Evolutionary conservation across 441 rosid species (phyloP), one percentile per base, ranked within the genome.

Genomic region (Melastoma candidum): DNA sequence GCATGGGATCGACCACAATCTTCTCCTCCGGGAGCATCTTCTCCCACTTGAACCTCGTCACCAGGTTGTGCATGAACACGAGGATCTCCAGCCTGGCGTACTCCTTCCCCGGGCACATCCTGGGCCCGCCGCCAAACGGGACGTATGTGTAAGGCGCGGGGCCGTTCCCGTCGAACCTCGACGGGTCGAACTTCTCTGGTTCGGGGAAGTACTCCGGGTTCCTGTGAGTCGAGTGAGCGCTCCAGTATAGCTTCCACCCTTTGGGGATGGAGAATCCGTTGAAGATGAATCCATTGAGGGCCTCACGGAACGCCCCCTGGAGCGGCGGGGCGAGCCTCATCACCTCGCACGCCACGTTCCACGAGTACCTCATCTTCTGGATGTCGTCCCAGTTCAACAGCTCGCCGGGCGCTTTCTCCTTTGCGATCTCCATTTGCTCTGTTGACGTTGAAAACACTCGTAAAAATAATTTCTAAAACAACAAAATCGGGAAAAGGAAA

Each of bases 211-310:
- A 74, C 9, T 64, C 57, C 0, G 68, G 50, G 39, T 46, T 64
- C 47, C 56, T 60, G 41, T 74, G 75, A 0, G 75, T 67, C 10
- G 78, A 70, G 53, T 67, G 60, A 12, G 78, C 47, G 2, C 72
- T 70, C 78, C 78, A 74, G 32, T 74, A 74, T 12, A 74, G 12
- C 67, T 74, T 74, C 78, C 78, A 74, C 9, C 78, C 78, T 59
- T 67, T 74, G 17, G 78, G 78, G 46, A 74, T 70, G 46, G 62
- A 61, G 74, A 70, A 70, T 10, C 75, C 78, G 32, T 74, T 64
- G 56, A 74, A 74, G 27, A 70, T 53, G 60, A 74, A 70, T 44
- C 67, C 78, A 32, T 46, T 63, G 41, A 74, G 49, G 65, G 63
- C 78, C 62, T 74, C 72, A 49, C 78, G 63, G 24, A 74, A 74